These are phyloP conservation scores for Ophiostoma quercus DNA, from an alignment of 2,329 filamentous ascomycete species.

Conservation along the genomic window DNA sequence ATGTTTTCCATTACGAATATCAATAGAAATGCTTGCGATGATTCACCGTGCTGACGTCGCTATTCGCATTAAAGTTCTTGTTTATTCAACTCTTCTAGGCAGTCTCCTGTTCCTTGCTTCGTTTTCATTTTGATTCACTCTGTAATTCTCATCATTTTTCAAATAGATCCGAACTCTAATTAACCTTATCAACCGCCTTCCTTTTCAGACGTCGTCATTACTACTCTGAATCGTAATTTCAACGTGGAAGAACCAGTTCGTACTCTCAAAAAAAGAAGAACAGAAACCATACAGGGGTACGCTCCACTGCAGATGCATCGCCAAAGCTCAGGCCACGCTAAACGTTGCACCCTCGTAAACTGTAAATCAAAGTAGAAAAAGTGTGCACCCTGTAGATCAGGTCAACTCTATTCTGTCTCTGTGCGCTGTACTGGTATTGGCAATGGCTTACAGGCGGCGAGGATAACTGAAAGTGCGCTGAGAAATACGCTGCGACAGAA, in stretches of 20 bases:
- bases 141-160: background rate
- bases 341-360: background rate
- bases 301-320: background rate
- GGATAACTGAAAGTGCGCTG: too few relatives aligned
- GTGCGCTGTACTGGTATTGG: too few relatives aligned
- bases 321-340: background rate
- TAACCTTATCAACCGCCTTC: background rate
- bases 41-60: background rate
- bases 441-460: too few relatives aligned
- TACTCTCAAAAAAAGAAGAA: background rate
- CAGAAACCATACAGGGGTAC: background rate
- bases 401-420: too few relatives aligned
- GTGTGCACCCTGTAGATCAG: background rate
- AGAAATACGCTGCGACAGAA: background rate
- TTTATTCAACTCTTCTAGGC: background rate
- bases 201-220: background rate
- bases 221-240: background rate
- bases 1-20: background rate
- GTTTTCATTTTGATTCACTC: background rate
- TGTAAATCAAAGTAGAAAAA: slow-evolving; percentile 6
- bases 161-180: too few relatives aligned
- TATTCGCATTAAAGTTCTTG: background rate
- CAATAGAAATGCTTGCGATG: background rate
- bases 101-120: background rate
- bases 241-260: background rate